Evolutionary conservation across 345 rosid genomes (phyloP), one percentile per base, ranked within the genome.

Genomic region (Excoecaria cochinchinensis): DNA sequence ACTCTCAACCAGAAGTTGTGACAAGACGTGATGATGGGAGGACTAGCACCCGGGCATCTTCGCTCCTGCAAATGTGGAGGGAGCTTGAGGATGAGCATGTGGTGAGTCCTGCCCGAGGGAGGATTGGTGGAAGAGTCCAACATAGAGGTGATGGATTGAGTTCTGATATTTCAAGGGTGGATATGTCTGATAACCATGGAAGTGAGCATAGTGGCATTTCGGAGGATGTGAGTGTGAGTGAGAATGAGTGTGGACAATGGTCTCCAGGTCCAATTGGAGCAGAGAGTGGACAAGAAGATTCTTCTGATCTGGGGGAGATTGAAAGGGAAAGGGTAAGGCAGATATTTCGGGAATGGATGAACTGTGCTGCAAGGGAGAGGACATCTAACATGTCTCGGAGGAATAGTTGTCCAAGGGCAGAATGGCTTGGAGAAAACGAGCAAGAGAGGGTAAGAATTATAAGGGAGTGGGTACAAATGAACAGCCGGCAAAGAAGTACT

Each of bases 321-420:
- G 99, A 90, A 81, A 91, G 99, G 83, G 97, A 80, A 76, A 89
- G 99, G 82, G 97, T 95, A 64, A 85, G 97, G 80, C 91, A 89
- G 75, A 88, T 89, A 78, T 95, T 95, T 73, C 90, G 82, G 76
- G 97, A 85, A 75, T 92, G 99, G 99, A 91, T 79, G 92, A 88
- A 81, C 75, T 79, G 83, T 80, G 87, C 94, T 78, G 80, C 77
- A 10, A 87, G 88, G 76, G 97, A 90, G 53, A 74, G 80, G 11
- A 42, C 82, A 40, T 75, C 97, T 22, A 78, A 79, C 76, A 81
- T 82, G 74, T 85, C 90, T 21, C 82, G 50, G 47, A 64, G 84
- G 78, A 85, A 71, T 57, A 85, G 84, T 74, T 73, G 82, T 75
- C 66, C 95, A 53, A 87, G 90, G 74, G 86, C 85, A 10, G 94